Evolutionary conservation across 2,329 filamentous ascomycete genomes (phyloP).

Genomic region (Calonectria naviculata): DNA sequence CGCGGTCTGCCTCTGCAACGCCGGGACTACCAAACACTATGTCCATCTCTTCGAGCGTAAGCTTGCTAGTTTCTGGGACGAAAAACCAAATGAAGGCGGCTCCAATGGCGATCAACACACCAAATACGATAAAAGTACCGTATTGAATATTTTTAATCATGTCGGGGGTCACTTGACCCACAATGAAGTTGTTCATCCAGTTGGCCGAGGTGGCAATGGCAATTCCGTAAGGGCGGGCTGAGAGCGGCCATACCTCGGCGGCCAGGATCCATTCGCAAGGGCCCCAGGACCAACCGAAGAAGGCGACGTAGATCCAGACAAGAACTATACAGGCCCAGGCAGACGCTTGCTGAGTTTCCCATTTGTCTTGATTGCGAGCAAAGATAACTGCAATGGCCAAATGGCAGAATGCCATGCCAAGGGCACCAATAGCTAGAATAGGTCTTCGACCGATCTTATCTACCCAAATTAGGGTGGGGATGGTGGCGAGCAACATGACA

Average conservation of each 20-base stretch:
- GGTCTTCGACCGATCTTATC: conserved; percentile 73
- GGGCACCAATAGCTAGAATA: conserved; percentile 70
- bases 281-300: conserved; percentile 80
- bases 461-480: conserved; percentile 74
- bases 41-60: conserved; percentile 73
- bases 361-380: conserved; percentile 70
- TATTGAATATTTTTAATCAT: conserved; percentile 74
- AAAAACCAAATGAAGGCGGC: conserved; percentile 72
- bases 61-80: conserved; percentile 72
- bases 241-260: conserved; percentile 79
- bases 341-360: conserved; percentile 65
- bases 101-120: conserved; percentile 70
- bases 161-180: conserved; percentile 77
- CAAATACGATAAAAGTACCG: conserved; percentile 79
- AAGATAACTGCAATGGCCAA: conserved; percentile 78
- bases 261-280: conserved; percentile 81
- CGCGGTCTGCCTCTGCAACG: not conserved
- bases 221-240: conserved; percentile 76
- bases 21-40: not conserved
- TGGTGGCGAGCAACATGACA: conserved; percentile 75
- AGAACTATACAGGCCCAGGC: conserved; percentile 77
- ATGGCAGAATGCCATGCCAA: conserved; percentile 79
- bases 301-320: conserved; percentile 80
- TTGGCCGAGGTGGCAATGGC: conserved; percentile 74
- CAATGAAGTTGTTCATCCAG: conserved; percentile 73